phyloP scores from a whole-genome alignment of 2,329 filamentous ascomycete genomes.

The Hypoxylon sp. region DNA sequence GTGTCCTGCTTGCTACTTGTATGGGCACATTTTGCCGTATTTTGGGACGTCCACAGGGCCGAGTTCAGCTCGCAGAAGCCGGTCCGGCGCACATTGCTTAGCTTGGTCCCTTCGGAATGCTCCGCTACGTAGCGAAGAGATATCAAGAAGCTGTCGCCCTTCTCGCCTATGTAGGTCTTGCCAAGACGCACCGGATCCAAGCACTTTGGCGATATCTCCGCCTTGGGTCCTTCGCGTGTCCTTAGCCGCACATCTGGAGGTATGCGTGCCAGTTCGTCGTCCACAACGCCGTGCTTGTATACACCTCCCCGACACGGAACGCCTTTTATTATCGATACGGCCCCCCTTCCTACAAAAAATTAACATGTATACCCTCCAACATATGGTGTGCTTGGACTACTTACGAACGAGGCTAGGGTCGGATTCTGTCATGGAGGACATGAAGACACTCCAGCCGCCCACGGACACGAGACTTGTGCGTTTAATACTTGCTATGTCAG shows the following conservation, averaged over 20 bases:
- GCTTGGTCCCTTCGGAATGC: background rate
- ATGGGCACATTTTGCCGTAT: background rate
- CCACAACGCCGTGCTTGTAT: background rate
- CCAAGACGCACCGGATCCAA: background rate
- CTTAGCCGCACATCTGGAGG: background rate
- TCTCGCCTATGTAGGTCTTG: background rate
- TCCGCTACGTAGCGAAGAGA: background rate
- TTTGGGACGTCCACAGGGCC: background rate
- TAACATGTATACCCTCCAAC: background rate
- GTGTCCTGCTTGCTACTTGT: background rate
- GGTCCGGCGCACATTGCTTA: background rate
- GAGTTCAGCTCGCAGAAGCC: background rate
- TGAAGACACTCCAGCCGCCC: background rate
- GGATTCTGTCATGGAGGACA: background rate
- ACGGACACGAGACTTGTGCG: background rate
- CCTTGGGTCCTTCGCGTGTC: background rate
- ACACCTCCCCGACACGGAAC: background rate
- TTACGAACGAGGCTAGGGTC: background rate
- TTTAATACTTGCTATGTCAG: background rate
- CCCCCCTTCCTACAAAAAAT: background rate
- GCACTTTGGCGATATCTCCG: background rate
- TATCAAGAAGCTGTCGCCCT: background rate
- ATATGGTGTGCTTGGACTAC: background rate
- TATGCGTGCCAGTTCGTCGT: background rate
- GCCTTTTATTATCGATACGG: background rate